Base-by-base conservation (phyloP, 345 rosid genomes). In the Aquilaria yunnanensis region DNA sequence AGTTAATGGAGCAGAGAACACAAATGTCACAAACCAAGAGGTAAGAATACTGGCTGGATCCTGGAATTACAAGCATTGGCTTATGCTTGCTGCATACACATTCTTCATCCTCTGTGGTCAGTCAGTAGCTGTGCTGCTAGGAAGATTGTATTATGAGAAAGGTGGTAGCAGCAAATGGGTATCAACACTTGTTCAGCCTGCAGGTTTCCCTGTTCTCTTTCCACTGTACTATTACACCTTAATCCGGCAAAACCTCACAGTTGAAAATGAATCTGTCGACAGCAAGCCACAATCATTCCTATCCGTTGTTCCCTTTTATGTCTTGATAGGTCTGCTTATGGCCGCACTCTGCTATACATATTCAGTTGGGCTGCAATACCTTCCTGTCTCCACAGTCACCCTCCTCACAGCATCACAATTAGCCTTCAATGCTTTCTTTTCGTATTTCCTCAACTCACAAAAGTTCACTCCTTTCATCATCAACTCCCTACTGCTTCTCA, bases 141-240 rank as follows among this genome's bases (percentile, higher is more conserved):
- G 73, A 10, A 68, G 80, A 45, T 67, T 72, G 1, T 82, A 79
- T 69, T 79, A 43, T 47, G 32, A 61, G 8, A 69, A 72, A 37
- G 84, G 87, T 7, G 82, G 84, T 11, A 67, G 34, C 12, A 71
- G 79, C 76, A 75, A 70, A 59, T 79, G 84, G 82, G 8, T 82
- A 12, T 65, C 65, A 41, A 33, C 80, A 8, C 51, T 75, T 0
- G 66, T 74, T 10, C 80, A 80, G 14, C 32, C 62, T 11, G 60
- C 49, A 3, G 87, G 80, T 34, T 80, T 79, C 72, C 82, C 82
- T 12, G 16, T 77, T 60, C 71, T 79, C 52, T 0, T 82, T 37
- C 73, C 75, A 37, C 43, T 37, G 3, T 58, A 23, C 63, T 79
- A 61, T 60, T 59, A 51, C 67, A 2, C 51, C 53, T 48, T 47